Evolutionary conservation across 805 yeast genomes (phyloP), one percentile per base, ranked within the genome.

Genomic region (Lipomyces spencermartinsiae): DNA sequence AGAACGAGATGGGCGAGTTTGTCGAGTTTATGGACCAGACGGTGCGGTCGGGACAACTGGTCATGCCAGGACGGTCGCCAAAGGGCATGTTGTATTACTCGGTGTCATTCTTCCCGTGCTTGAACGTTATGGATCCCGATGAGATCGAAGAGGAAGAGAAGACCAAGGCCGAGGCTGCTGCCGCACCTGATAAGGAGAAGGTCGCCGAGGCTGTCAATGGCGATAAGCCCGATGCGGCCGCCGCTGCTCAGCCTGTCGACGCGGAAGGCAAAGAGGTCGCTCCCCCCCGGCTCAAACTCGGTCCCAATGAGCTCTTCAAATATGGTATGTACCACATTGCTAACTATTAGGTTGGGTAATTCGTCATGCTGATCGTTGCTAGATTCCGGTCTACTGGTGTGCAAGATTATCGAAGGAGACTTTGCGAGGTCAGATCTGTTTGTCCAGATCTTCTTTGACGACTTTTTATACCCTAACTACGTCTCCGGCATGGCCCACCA

Each of bases 101-200:
- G 4, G 80, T 91, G 65, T 86, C 96, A 1, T 95, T 94, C 82
- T 93, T 87, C 80, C 99, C 99, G 39, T 80, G 89, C 12, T 78
- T 90, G 63, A 92, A 93, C 7, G 89, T 93, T n/a, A 83, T 88
- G 81, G 86, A 92, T 49, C 87, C 92, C 56, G 89, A 87, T 64
- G 97, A 92, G 72, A 81, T 86, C 55, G 83, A 81, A 66, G 93
- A 88, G 73, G 86, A 84, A 62, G 83, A 82, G 69, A 80, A 82
- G 62, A 80, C 79, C 35, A 77, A 78, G 61, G 81, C 77, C 63
- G 78, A 80, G 75, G 79, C 76, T 64, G 77, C 77, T 68, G 76
- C 77, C 39, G 34, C 56, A 4, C 61, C 53, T 34, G 76, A 73
- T 34, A 80, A 76, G 60, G 76, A 75, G 73, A 74, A 76, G 62